These are phyloP conservation scores for Strigomonas galati DNA, from an alignment of 208 protist species.

Conservation along the genomic window DNA sequence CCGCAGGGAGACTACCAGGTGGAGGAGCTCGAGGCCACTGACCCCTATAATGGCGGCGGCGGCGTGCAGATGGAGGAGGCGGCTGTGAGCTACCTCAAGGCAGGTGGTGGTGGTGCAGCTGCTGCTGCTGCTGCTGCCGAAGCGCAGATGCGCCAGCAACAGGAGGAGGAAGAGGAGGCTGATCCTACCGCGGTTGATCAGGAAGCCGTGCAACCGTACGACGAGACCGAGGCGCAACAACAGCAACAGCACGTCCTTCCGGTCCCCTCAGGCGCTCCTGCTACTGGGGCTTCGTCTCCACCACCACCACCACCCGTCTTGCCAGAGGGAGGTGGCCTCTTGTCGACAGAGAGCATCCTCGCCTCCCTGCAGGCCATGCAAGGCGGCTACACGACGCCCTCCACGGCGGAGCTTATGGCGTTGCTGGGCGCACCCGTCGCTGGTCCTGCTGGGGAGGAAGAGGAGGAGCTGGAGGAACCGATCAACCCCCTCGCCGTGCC, in stretches of 20 bases:
- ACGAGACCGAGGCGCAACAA: slow-evolving; percentile 5
- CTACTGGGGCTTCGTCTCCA: too few relatives aligned
- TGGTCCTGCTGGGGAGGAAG: neutral
- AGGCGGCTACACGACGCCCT: slow-evolving; percentile 23
- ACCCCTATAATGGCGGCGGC: slow-evolving; percentile 7
- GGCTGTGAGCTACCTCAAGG: slow-evolving; percentile 41
- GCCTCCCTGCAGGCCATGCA: neutral
- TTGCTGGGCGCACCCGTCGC: slow-evolving; percentile 37
- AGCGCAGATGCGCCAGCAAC: slow-evolving; percentile 17
- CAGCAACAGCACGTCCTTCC: slow-evolving; percentile 5
- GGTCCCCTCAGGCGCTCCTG: too few relatives aligned
- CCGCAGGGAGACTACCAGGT: slow-evolving; percentile 2
- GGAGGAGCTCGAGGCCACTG: slow-evolving; percentile 6
- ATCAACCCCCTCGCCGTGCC: slow-evolving; percentile 54
- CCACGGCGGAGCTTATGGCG: slow-evolving; percentile 56
- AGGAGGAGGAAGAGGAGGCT: slow-evolving; percentile 3
- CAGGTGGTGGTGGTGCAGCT: too few relatives aligned
- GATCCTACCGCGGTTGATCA: too few relatives aligned
- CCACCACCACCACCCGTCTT: neutral
- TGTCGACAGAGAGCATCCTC: neutral
- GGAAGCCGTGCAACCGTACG: too few relatives aligned
- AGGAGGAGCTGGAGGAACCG: neutral
- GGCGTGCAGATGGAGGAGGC: slow-evolving; percentile 80
- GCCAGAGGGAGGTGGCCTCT: neutral
- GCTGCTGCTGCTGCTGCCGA: slow-evolving; percentile 25